These are phyloP conservation scores for Monascus ruber DNA, from an alignment of 2,329 filamentous ascomycete species.

Conservation along the genomic window DNA sequence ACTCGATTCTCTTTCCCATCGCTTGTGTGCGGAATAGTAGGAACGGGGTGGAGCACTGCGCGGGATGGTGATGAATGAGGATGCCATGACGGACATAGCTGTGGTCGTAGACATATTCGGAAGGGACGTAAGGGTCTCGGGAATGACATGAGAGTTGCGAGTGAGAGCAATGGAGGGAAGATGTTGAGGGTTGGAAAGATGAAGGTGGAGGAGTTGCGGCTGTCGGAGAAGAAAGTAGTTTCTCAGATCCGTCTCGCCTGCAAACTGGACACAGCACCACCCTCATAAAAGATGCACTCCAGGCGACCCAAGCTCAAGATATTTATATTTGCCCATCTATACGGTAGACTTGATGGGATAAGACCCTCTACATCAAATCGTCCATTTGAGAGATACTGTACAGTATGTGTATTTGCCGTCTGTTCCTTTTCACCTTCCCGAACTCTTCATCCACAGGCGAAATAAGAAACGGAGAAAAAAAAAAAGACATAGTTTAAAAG, in stretches of 20 bases:
- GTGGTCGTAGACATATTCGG: constrained; percentile 6
- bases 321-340: too few species aligned
- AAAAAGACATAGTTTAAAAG: constrained; percentile 5
- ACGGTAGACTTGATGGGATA: too few species aligned
- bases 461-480: constrained; percentile 13
- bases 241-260: too few species aligned
- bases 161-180: not conserved
- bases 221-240: constrained; percentile 1
- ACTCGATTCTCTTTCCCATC: too few species aligned
- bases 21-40: too few species aligned
- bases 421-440: constrained; percentile 10
- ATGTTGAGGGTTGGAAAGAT: not conserved
- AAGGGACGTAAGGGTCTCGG: constrained; percentile 6
- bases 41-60: too few species aligned
- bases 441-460: constrained; percentile 8
- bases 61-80: too few species aligned
- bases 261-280: too few species aligned
- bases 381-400: constrained; percentile 23
- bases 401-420: constrained; percentile 25
- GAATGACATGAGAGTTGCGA: constrained; percentile 6
- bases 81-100: too few species aligned
- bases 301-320: too few species aligned
- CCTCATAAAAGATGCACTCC: too few species aligned
- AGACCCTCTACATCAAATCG: constrained; percentile 7
- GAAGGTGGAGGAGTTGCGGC: constrained; percentile 2